A percentile compares a stretch with the other conserved stretches of the same genome.
phyloP scores from a whole-genome alignment of 2,329 filamentous ascomycete genomes.

The Orbilia ellipsospora region DNA sequence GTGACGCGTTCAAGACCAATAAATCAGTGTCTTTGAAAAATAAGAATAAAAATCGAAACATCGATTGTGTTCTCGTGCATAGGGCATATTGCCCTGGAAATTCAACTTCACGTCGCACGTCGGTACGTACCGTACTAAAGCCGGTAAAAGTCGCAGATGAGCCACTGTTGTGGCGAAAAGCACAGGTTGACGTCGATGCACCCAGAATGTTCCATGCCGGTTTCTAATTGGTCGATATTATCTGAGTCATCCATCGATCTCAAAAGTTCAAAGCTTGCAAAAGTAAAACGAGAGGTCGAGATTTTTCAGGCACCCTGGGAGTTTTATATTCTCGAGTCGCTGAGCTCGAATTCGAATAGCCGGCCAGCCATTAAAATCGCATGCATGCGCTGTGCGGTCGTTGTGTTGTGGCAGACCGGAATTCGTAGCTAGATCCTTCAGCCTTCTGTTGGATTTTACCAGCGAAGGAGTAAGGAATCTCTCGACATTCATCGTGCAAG shows the following conservation, averaged over 20 bases:
- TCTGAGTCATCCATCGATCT: background rate
- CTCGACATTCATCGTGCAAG: background rate
- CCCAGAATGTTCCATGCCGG: background rate
- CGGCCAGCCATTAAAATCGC: background rate
- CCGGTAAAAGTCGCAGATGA: background rate
- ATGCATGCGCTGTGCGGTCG: background rate
- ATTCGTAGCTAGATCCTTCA: constrained; percentile 4
- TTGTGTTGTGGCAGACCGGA: background rate
- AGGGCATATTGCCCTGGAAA: background rate
- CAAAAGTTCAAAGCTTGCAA: background rate
- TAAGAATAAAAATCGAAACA: background rate
- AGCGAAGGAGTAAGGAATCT: background rate
- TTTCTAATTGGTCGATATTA: background rate
- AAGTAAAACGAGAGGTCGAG: no score
- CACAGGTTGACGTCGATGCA: background rate
- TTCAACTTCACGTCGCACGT: background rate
- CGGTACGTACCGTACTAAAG: background rate
- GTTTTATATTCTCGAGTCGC: background rate
- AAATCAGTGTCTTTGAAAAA: background rate
- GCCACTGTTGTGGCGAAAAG: constrained; percentile 14
- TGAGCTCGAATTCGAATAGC: background rate
- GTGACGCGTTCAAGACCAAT: background rate
- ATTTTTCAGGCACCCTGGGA: no score
- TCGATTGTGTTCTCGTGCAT: background rate
- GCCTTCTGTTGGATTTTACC: constrained; percentile 37